phyloP scores from a whole-genome alignment of 2,329 filamentous ascomycete species.

The Aspergillus spinulosporus region DNA sequence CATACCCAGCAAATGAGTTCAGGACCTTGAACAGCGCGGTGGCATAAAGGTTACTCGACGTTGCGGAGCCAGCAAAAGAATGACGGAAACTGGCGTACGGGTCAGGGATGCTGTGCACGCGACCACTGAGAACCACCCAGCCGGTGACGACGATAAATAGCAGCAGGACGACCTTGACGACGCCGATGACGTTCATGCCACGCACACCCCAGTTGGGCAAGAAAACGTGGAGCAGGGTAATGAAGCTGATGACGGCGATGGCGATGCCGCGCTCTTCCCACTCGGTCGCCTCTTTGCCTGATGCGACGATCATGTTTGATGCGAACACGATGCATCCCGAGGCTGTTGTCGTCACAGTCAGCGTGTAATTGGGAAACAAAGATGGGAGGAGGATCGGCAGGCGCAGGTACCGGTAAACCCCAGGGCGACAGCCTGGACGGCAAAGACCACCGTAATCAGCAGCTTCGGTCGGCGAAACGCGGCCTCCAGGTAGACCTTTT shows the following conservation, averaged over 20 bases:
- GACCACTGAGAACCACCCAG: slow-evolving; percentile 39
- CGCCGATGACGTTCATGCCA: slow-evolving; percentile 48
- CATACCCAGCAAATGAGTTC: slow-evolving; percentile 2
- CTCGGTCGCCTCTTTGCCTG: slow-evolving; percentile 23
- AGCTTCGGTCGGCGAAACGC: slow-evolving; percentile 1
- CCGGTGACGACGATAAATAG: slow-evolving; percentile 47
- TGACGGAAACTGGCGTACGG: slow-evolving; percentile 41
- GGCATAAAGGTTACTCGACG: slow-evolving; percentile 4
- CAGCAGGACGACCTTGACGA: slow-evolving; percentile 49
- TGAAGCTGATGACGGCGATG: slow-evolving; percentile 29
- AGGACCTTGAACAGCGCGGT: slow-evolving; percentile 5
- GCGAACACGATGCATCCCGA: slow-evolving; percentile 6
- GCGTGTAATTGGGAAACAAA: not conserved
- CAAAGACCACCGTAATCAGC: slow-evolving; percentile 4
- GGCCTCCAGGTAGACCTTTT: slow-evolving; percentile 51
- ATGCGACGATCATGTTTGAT: slow-evolving; percentile 26
- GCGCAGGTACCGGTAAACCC: slow-evolving; percentile 3
- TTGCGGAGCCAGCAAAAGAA: slow-evolving; percentile 4
- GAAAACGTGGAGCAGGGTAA: slow-evolving; percentile 47
- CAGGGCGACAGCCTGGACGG: slow-evolving; percentile 3
- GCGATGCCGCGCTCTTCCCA: slow-evolving; percentile 31
- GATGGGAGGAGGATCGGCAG: not conserved
- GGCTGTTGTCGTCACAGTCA: not conserved
- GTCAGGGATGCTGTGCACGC: slow-evolving; percentile 37
- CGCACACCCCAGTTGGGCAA: slow-evolving; percentile 41